A percentile compares a stretch with the other conserved stretches of the same genome.
phyloP scores from a whole-genome alignment of 2,329 filamentous ascomycete species.

The Pyrenophora tritici-repentis region DNA sequence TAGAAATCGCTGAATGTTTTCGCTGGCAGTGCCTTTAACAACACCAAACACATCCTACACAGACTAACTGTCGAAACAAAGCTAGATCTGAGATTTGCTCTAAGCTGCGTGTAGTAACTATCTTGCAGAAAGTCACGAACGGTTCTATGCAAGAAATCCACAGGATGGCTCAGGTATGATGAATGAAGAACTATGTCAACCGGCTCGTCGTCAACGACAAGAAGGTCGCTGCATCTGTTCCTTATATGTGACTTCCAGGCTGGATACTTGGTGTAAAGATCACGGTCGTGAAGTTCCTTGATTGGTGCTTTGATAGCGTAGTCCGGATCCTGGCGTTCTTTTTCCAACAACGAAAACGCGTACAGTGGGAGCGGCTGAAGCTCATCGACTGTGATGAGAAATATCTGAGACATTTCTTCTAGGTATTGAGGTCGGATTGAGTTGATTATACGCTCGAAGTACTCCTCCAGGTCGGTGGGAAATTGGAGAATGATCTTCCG shows the following conservation, averaged over 20 bases:
- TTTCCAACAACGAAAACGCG: constrained; percentile 12
- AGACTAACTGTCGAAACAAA: constrained; percentile 10
- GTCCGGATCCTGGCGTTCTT: constrained; percentile 4
- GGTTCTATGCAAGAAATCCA: constrained; percentile 22
- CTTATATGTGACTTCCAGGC: constrained; percentile 11
- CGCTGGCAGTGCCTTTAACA: constrained; percentile 11
- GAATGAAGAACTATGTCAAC: constrained; percentile 11
- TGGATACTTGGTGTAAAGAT: background rate
- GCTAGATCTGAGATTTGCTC: background rate
- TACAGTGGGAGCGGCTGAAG: constrained; percentile 11
- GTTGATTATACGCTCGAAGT: constrained; percentile 20
- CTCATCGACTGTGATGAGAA: constrained; percentile 11
- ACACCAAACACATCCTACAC: constrained; percentile 7
- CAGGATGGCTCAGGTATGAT: constrained; percentile 6
- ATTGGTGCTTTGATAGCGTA: constrained; percentile 6
- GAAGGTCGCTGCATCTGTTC: constrained; percentile 25
- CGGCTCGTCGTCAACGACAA: constrained; percentile 10
- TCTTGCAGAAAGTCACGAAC: constrained; percentile 22
- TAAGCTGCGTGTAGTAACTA: constrained; percentile 8
- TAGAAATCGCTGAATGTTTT: background rate
- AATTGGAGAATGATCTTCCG: constrained; percentile 13
- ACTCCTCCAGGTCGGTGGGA: constrained; percentile 18
- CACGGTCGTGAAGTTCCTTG: background rate
- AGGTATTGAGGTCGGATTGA: constrained; percentile 8
- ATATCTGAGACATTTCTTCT: constrained; percentile 20